phyloP scores from a whole-genome alignment of 768 basidiomycete genomes.

The Lactarius hengduanensis region DNA sequence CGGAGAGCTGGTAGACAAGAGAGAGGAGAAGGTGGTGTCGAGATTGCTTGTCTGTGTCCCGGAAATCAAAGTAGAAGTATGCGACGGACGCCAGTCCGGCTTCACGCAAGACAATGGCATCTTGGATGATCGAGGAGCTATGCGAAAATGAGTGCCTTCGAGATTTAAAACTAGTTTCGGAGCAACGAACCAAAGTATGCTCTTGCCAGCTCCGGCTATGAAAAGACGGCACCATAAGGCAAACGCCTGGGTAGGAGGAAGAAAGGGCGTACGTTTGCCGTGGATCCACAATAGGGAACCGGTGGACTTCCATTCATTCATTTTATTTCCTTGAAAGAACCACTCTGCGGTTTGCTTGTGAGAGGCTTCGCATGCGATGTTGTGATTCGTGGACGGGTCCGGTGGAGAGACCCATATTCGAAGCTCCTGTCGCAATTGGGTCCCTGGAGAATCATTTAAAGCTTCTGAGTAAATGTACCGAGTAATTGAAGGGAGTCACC shows the following conservation, averaged over 20 bases:
- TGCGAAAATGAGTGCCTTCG: too few species aligned
- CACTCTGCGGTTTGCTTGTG: background rate
- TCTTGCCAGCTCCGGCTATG: too few species aligned
- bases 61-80: background rate
- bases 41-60: background rate
- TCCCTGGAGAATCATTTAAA: background rate
- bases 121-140: background rate
- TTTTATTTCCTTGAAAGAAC: background rate
- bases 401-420: slow-evolving; percentile 1
- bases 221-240: too few species aligned
- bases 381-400: slow-evolving; percentile 1
- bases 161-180: too few species aligned
- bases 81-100: background rate
- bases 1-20: background rate
- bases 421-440: background rate
- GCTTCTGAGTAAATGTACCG: too few species aligned
- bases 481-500: background rate
- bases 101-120: background rate
- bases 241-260: too few species aligned
- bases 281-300: too few species aligned
- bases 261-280: too few species aligned
- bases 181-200: too few species aligned
- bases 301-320: too few species aligned
- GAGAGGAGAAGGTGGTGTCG: background rate
- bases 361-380: background rate